Percentiles rank a stretch among this genome's conserved stretches.
phyloP scores from a whole-genome alignment of 192 early-diverging fungal genomes.

The Backusella sp. region DNA sequence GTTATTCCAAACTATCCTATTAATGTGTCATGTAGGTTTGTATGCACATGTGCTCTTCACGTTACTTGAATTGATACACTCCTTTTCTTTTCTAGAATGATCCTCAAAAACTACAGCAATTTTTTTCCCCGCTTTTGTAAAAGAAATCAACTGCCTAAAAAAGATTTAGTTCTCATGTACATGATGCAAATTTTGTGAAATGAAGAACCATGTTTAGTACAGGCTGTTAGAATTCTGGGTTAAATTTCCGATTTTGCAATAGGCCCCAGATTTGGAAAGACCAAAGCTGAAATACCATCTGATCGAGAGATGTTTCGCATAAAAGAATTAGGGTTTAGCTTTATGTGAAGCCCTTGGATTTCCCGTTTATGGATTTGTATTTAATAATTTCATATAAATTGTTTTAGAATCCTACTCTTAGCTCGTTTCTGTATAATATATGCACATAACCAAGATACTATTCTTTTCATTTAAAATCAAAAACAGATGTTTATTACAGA shows the following conservation, averaged over 20 bases:
- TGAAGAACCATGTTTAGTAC: too few relatives aligned
- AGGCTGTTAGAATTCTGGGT: not conserved
- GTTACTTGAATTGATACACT: too few relatives aligned
- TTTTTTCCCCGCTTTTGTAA: too few relatives aligned
- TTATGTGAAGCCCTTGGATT: constrained; percentile 3
- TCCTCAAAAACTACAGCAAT: too few relatives aligned
- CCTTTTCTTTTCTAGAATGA: too few relatives aligned
- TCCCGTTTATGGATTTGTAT: not conserved
- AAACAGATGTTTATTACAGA: constrained; percentile 8
- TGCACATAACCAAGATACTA: not conserved
- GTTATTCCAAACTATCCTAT: too few relatives aligned
- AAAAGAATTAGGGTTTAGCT: not conserved
- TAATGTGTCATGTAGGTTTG: too few relatives aligned
- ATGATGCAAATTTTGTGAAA: too few relatives aligned
- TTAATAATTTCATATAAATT: not conserved
- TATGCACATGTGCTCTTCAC: too few relatives aligned
- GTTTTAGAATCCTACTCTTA: not conserved
- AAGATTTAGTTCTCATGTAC: too few relatives aligned
- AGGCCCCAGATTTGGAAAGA: too few relatives aligned
- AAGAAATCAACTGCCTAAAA: too few relatives aligned
- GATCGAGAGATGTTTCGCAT: not conserved
- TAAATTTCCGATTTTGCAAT: not conserved
- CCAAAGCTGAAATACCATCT: not conserved
- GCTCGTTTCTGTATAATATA: not conserved
- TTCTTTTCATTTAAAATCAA: not conserved